Evolutionary conservation across 2,329 filamentous ascomycete genomes (phyloP).

Genomic region (Parastagonospora avenae): DNA sequence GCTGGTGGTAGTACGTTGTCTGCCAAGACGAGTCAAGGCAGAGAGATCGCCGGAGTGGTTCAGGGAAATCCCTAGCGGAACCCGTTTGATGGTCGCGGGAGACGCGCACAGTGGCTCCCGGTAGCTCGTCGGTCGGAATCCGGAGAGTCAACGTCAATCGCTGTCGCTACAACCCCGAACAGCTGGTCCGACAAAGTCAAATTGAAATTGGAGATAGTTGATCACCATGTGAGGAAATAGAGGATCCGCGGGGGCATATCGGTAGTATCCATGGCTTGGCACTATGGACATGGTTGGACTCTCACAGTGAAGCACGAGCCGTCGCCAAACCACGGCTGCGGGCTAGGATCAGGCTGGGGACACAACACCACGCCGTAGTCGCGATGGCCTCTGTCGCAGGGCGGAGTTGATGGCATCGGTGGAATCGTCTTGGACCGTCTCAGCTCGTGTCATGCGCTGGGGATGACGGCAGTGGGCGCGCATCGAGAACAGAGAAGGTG

Average conservation of each 20-base stretch:
- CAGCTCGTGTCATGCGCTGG: conserved; percentile 11
- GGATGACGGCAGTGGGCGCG: too few relatives aligned
- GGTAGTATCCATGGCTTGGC: background rate
- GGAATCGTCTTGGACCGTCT: conserved; percentile 2
- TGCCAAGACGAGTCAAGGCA: background rate
- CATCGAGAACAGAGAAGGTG: background rate
- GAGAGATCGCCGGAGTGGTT: conserved; percentile 4
- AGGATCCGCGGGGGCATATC: background rate
- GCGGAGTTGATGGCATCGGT: background rate
- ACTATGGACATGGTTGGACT: background rate
- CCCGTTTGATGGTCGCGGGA: background rate
- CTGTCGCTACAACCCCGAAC: too few relatives aligned
- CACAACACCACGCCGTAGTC: conserved; percentile 1
- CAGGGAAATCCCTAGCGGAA: background rate
- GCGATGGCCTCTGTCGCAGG: background rate
- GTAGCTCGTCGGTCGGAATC: background rate
- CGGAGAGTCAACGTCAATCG: too few relatives aligned
- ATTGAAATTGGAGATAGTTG: too few relatives aligned
- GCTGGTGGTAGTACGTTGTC: background rate
- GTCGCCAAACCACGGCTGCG: background rate
- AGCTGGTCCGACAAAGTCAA: too few relatives aligned
- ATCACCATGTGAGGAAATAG: too few relatives aligned
- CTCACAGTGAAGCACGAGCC: background rate
- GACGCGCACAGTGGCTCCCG: background rate
- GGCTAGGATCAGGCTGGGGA: background rate